A percentile compares a stretch with the other conserved stretches of the same genome.
phyloP scores from a whole-genome alignment of 2,329 filamentous ascomycete species.

The Taxawa tesnikishii region DNA sequence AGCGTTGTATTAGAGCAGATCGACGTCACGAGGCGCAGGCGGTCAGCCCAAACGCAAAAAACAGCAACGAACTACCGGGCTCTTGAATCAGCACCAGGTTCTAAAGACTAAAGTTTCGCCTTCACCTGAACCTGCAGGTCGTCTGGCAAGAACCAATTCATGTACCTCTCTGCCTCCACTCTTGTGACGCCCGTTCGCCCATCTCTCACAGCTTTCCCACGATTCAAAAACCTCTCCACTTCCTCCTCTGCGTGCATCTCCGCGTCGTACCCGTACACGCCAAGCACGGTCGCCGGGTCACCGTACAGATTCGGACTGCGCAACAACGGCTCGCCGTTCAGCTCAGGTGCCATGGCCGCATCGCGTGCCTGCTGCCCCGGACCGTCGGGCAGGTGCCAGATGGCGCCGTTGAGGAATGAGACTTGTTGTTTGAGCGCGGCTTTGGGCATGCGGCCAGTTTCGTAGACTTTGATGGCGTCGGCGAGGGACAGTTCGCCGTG shows the following conservation, averaged over 20 bases:
- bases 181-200: conserved; percentile 18
- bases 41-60: no score
- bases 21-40: no score
- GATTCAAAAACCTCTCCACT: conserved; percentile 15
- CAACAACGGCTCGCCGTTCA: conserved; percentile 21
- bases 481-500: not conserved
- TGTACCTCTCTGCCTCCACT: conserved; percentile 18
- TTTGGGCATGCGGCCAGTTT: not conserved
- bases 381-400: conserved; percentile 23
- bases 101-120: no score
- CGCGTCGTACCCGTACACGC: conserved; percentile 29
- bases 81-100: no score
- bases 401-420: not conserved
- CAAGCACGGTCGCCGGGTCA: conserved; percentile 23
- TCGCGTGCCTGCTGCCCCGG: conserved; percentile 22
- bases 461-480: not conserved
- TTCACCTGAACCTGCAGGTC: not conserved
- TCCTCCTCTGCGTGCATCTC: conserved; percentile 23
- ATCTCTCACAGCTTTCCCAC: conserved; percentile 14
- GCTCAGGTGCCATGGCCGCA: conserved; percentile 22
- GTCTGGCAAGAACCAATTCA: conserved; percentile 20
- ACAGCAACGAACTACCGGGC: no score
- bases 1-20: no score
- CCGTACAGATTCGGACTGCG: conserved; percentile 28
- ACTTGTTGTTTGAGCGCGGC: not conserved